These are phyloP conservation scores for Myxozyma geophila DNA, from an alignment of 805 yeast genomes.

Conservation along the genomic window DNA sequence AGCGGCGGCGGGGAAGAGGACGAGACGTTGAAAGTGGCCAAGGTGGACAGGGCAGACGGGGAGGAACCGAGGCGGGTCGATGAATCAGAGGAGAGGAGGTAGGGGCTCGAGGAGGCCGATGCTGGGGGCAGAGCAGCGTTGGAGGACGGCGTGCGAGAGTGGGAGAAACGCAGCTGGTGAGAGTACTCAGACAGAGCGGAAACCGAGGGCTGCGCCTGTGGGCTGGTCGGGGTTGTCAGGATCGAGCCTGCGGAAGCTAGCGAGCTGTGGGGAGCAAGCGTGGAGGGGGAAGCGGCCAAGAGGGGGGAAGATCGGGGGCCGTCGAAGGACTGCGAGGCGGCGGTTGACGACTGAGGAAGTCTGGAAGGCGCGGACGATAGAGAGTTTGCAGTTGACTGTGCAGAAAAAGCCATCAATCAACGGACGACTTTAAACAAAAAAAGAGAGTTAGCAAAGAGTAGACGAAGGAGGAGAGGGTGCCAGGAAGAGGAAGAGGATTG, in stretches of 20 bases:
- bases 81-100: constrained; percentile 10
- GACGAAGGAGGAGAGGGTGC: not conserved
- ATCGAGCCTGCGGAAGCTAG: not conserved
- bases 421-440: constrained; percentile 3
- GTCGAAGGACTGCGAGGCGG: constrained; percentile 8
- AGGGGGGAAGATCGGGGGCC: constrained; percentile 6
- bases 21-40: constrained; percentile 4
- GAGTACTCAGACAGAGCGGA: constrained; percentile 10
- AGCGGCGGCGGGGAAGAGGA: constrained; percentile 17
- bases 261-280: not conserved
- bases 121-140: constrained; percentile 1
- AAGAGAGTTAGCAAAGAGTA: not conserved
- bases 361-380: constrained; percentile 17
- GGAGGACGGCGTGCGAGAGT: constrained; percentile 13
- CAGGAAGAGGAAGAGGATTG: not conserved
- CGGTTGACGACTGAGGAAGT: constrained; percentile 15
- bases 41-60: constrained; percentile 3
- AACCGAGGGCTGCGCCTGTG: constrained; percentile 1
- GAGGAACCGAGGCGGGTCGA: not conserved
- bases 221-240: not conserved
- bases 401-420: constrained; percentile 30
- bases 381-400: constrained; percentile 13
- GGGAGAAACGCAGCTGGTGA: constrained; percentile 11
- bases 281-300: constrained; percentile 2
- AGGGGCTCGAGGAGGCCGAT: constrained; percentile 11